phyloP scores from a whole-genome alignment of 768 basidiomycete genomes.

The Rubroboletus pulcherrimus region DNA sequence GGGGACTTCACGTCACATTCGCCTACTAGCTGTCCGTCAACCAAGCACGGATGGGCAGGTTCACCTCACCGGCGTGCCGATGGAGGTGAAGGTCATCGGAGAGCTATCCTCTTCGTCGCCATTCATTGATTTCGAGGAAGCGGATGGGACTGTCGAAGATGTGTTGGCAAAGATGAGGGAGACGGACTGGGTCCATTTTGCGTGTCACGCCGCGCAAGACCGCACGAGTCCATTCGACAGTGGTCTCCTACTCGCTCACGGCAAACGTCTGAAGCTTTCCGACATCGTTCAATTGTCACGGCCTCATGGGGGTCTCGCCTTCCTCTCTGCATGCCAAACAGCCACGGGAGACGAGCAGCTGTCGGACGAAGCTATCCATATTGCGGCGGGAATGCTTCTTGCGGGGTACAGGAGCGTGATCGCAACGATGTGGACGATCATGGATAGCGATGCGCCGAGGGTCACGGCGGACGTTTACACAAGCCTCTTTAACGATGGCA shows the following conservation, averaged over 20 bases:
- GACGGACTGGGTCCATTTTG: slow-evolving; percentile 25
- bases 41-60: slow-evolving; percentile 11
- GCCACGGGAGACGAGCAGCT: background rate
- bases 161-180: background rate
- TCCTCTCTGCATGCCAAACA: background rate
- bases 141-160: background rate
- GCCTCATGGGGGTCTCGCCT: slow-evolving; percentile 28
- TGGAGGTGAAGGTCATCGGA: slow-evolving; percentile 21
- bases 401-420: background rate
- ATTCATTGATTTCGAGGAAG: background rate
- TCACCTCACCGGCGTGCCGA: background rate
- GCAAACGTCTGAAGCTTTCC: background rate
- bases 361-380: background rate
- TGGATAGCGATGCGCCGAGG: background rate
- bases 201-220: slow-evolving; percentile 30
- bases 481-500: background rate
- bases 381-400: background rate
- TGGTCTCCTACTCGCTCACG: slow-evolving; percentile 10
- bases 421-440: background rate
- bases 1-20: background rate
- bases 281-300: background rate
- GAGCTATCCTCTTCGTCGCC: background rate
- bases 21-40: slow-evolving; percentile 10
- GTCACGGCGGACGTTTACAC: background rate
- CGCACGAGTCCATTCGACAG: slow-evolving; percentile 17